Evolutionary conservation across 23 red algal genomes (phyloP), one percentile per base, ranked within the genome.

Genomic region (Pyropia haitanensis): DNA sequence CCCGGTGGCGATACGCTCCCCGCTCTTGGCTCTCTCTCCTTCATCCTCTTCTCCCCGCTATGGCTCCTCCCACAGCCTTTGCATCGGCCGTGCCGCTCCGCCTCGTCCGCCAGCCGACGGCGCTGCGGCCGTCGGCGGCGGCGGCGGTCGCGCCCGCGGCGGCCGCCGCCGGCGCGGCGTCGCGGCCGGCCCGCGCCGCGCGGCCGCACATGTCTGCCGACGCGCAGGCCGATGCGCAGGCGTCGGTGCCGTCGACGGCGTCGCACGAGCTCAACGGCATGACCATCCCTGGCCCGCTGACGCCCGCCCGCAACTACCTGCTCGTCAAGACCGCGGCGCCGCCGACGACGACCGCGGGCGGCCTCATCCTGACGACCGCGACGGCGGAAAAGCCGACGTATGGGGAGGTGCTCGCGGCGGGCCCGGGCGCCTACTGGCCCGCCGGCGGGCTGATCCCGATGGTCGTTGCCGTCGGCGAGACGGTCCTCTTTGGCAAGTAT

Each of bases 401-500:
- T 34, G 90, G 90, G 32, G 77, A 72, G 49, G 81, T 66, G 23
- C 59, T 88, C 60, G 76, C 73, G 27, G 74, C 67, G 0, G 90
- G 90, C 20, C 61, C 71, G 9, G 90, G 90, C 12, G 60, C 67
- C n/a, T 75, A 60, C 54, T 81, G 74, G 30, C 72, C 72, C 50
- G 73, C 83, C 26, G 80, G 80, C 31, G 60, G 64, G n/a, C 46
- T 60, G 25, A 76, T 90, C 49, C 85, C 85, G 9, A 87, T 98
- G 85, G 39, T 52, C n/a, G 63, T 98, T 17, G 56, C 68, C 13
- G 64, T 75, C 60, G 86, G 86, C 44, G 94, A 98, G 56, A 70
- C 72, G 56, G 82, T 98, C 21, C 51, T 90, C 49, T 90, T 84
- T 58, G 85, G 78, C 1, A 86, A 75, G 55, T 98, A 86, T 71